A percentile compares a stretch with the other conserved stretches of the same genome.
Evolutionary conservation across 2,329 filamentous ascomycete species (phyloP).

Genomic region (Diplodia sapinea): DNA sequence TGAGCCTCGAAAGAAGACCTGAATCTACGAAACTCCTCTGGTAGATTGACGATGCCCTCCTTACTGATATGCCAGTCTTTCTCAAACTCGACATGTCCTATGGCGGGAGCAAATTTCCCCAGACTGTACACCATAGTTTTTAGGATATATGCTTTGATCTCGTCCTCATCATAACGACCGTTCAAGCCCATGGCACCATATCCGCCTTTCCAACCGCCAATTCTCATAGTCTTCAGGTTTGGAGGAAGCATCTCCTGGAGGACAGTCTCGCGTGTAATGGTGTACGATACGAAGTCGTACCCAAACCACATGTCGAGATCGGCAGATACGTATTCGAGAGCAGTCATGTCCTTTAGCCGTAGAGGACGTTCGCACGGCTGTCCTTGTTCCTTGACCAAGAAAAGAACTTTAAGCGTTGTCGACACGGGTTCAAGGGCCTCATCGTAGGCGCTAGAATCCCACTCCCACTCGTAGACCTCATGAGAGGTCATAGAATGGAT

Average conservation of each 20-base stretch:
- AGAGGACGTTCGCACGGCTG: not conserved
- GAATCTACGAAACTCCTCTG: not conserved
- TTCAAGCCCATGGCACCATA: not conserved
- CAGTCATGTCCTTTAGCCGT: not conserved
- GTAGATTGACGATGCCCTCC: not conserved
- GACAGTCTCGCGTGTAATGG: not conserved
- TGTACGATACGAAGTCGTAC: not conserved
- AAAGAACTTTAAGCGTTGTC: not conserved
- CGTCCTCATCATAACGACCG: not conserved
- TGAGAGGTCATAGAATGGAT: not conserved
- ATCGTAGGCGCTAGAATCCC: not conserved
- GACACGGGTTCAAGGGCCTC: not conserved
- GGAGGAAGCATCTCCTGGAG: not conserved
- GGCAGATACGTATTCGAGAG: not conserved
- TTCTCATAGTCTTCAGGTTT: not conserved
- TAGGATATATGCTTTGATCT: not conserved
- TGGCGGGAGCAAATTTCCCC: not conserved
- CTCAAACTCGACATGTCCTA: not conserved
- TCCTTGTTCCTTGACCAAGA: not conserved
- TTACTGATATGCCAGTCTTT: not conserved
- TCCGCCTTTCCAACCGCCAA: not conserved
- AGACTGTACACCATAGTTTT: not conserved
- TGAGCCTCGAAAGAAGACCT: not conserved
- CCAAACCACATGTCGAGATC: slow-evolving; percentile 5
- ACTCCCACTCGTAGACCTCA: not conserved